Base-by-base conservation (phyloP, 306 rosid species). In the Cicer chorassanicum region DNA sequence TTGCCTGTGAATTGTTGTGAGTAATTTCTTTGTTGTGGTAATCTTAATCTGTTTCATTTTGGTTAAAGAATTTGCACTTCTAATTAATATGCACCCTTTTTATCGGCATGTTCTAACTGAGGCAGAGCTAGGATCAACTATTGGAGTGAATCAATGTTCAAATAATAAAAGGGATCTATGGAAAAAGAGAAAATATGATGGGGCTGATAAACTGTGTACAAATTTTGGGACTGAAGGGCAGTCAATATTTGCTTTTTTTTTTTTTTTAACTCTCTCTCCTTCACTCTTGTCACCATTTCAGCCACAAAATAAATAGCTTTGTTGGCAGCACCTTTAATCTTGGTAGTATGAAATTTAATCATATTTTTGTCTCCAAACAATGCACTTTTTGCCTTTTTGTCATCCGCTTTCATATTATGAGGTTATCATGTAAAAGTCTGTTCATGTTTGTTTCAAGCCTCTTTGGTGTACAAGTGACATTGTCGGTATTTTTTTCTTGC, bases 1-100 rank as follows among this genome's bases (percentile, higher is more conserved):
- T 77, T 87, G 88, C 91, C 87, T 7, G 39, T 73, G 76, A 83
- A 84, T 70, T 88, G 89, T 69, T 79, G 98, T 93, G 89, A 89
- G 97, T 86, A 59, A 34, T 79, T 79, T 45, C 43, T 79, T 75
- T 24, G 2, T 55, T 62, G 72, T 13, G 24, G 57, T 53, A 62
- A 65, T 78, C 41, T 67, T 38, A 75, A 78, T 51, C 9, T 77
- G 41, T 81, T 78, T 70, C 18, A 21, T 59, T 74, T 75, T 62
- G 50, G 60, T 46, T 44, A 46, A 13, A 53, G 60, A 72, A 43
- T 70, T 42, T 62, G 45, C 13, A 55, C 73, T 51, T 69, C 39
- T 43, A 44, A 62, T 51, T 62, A 34, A 63, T 62, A 51, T 15
- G 68, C 43, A 41, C 59, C 57, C 49, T 42, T 73, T 56, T 49